A percentile compares a stretch with the other conserved stretches of the same genome.
These are phyloP conservation scores for Eucalyptus pauciflora DNA, from an alignment of 345 rosid species.

Conservation along the genomic window DNA sequence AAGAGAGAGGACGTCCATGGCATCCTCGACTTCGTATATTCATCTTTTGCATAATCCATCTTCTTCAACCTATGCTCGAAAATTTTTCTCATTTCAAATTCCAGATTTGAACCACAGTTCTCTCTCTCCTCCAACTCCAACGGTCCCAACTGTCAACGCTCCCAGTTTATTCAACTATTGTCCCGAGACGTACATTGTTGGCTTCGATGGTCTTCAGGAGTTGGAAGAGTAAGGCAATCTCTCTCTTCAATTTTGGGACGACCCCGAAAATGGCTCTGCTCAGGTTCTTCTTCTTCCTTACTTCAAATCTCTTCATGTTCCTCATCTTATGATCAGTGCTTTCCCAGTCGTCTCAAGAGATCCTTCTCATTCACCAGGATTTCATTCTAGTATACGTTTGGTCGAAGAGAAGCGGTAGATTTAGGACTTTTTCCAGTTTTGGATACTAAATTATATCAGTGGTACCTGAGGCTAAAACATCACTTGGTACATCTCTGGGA, in stretches of 20 bases:
- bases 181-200: background rate
- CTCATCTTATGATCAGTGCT: background rate
- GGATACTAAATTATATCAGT: too few relatives aligned
- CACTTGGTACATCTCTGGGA: too few relatives aligned
- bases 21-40: too few relatives aligned
- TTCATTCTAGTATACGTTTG: too few relatives aligned
- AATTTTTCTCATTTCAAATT: background rate
- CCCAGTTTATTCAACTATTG: background rate
- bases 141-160: background rate
- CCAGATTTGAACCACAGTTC: background rate
- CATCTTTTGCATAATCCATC: constrained; percentile 53
- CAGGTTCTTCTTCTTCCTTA: background rate
- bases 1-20: too few relatives aligned
- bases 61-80: background rate
- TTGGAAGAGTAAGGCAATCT: background rate
- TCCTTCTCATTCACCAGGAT: too few relatives aligned
- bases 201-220: background rate
- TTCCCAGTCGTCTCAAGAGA: too few relatives aligned
- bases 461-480: too few relatives aligned
- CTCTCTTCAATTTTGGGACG: background rate
- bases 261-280: background rate
- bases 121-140: background rate
- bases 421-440: too few relatives aligned
- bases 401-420: too few relatives aligned
- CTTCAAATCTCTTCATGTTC: background rate